Percentiles rank a stretch among this genome's conserved stretches.
These are phyloP conservation scores for Starmerella bombicola DNA, from an alignment of 805 yeast species.

Conservation along the genomic window DNA sequence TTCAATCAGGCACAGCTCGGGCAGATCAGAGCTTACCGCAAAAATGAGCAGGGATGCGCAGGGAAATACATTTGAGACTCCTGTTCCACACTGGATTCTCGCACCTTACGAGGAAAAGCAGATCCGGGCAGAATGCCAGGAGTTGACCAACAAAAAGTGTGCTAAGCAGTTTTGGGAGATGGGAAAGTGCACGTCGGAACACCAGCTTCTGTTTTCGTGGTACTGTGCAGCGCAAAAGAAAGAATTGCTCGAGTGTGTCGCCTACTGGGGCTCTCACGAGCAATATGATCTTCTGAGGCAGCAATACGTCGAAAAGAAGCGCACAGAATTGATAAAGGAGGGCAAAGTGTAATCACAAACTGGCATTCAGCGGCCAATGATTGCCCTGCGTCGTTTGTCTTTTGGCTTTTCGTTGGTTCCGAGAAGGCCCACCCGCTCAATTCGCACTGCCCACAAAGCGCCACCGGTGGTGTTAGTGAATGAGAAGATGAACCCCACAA, in stretches of 20 bases:
- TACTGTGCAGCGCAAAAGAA: slow-evolving; percentile 29
- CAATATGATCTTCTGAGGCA: slow-evolving; percentile 25
- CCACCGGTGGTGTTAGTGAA: slow-evolving; percentile 31
- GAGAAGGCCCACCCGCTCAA: slow-evolving; percentile 18
- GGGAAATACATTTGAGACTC: slow-evolving; percentile 19
- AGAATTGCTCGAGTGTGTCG: slow-evolving; percentile 28
- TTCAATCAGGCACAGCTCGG: too few relatives aligned
- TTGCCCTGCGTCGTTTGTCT: too few relatives aligned
- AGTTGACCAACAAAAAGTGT: slow-evolving; percentile 27
- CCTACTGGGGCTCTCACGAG: slow-evolving; percentile 27
- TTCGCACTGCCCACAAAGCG: slow-evolving; percentile 30
- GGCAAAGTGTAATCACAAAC: slow-evolving; percentile 10
- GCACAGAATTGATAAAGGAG: slow-evolving; percentile 16
- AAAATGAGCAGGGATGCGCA: slow-evolving; percentile 6
- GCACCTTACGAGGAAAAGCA: slow-evolving; percentile 31
- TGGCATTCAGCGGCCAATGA: too few relatives aligned
- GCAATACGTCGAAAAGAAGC: slow-evolving; percentile 26
- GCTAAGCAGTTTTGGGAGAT: slow-evolving; percentile 25
- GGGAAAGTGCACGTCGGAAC: slow-evolving; percentile 28
- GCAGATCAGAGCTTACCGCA: too few relatives aligned
- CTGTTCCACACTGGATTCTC: slow-evolving; percentile 30
- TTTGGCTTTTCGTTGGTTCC: not conserved
- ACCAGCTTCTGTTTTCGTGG: slow-evolving; percentile 30
- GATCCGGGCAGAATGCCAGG: slow-evolving; percentile 27
- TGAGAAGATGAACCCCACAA: slow-evolving; percentile 28